phyloP scores from a whole-genome alignment of 768 basidiomycete genomes.

The Podaxis carcinomalis region DNA sequence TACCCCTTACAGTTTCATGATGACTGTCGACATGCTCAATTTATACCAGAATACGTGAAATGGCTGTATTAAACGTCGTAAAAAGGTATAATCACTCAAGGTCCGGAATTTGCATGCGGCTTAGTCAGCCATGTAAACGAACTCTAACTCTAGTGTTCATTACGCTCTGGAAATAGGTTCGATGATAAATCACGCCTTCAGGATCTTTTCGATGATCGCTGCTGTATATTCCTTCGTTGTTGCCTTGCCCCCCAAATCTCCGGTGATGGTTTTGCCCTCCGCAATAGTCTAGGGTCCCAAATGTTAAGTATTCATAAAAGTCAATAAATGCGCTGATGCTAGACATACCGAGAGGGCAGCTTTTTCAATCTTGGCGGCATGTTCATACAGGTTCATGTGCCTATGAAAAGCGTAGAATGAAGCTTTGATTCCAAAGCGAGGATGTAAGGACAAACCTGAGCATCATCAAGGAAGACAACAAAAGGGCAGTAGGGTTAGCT shows the following conservation, averaged over 20 bases:
- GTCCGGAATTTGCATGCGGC: not conserved
- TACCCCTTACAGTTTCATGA: not conserved
- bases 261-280: constrained; percentile 92
- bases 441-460: constrained; percentile 55
- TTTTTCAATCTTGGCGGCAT: constrained; percentile 88
- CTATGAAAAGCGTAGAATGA: constrained; percentile 33
- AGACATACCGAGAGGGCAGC: constrained; percentile 78
- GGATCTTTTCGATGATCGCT: constrained; percentile 78
- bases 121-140: constrained; percentile 2
- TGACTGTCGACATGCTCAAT: not conserved
- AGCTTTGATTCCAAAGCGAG: constrained; percentile 8
- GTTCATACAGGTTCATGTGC: constrained; percentile 86
- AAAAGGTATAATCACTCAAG: constrained; percentile 4
- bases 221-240: constrained; percentile 86
- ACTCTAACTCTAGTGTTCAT: constrained; percentile 12
- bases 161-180: constrained; percentile 12
- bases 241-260: constrained; percentile 92
- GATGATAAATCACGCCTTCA: constrained; percentile 12
- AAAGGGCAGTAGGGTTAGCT: constrained; percentile 98
- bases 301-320: not conserved
- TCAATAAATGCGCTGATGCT: not conserved
- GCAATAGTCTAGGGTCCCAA: constrained; percentile 75
- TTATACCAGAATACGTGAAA: constrained; percentile 1
- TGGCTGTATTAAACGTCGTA: not conserved
- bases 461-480: constrained; percentile 98